These are phyloP conservation scores for Rauvolfia tetraphylla DNA, from an alignment of 257 asterid genomes.

Conservation along the genomic window DNA sequence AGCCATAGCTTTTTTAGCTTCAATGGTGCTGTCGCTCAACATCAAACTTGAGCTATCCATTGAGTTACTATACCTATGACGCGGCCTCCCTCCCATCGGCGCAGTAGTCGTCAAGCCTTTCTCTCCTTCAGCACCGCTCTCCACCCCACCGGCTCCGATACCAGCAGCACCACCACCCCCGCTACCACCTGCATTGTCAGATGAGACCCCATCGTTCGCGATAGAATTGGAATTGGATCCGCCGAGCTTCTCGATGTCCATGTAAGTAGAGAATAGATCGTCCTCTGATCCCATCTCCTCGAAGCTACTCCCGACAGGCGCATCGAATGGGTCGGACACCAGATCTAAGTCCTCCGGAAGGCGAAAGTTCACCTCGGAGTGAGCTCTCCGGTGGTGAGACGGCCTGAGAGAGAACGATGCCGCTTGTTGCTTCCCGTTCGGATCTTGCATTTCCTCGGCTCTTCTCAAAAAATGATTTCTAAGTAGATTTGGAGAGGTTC, in stretches of 20 bases:
- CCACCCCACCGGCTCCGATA: background rate
- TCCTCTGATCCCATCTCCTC: constrained; percentile 97
- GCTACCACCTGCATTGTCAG: constrained; percentile 36
- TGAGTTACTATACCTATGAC: constrained; percentile 67
- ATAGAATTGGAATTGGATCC: constrained; percentile 49
- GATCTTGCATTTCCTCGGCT: constrained; percentile 70
- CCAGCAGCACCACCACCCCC: constrained; percentile 18
- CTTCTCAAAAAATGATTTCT: background rate
- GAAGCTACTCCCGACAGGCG: constrained; percentile 47
- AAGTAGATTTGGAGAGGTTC: background rate
- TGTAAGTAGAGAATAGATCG: constrained; percentile 80
- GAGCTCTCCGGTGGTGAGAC: constrained; percentile 87
- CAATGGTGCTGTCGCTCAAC: constrained; percentile 57
- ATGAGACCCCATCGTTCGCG: constrained; percentile 20
- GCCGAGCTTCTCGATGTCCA: constrained; percentile 84
- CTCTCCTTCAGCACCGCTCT: constrained; percentile 18
- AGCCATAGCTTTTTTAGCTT: constrained; percentile 96
- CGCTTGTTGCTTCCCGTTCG: constrained; percentile 41
- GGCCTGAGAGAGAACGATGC: constrained; percentile 62
- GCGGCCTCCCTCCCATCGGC: constrained; percentile 31
- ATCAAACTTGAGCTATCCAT: constrained; percentile 65
- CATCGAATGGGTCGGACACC: constrained; percentile 62
- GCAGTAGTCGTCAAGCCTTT: constrained; percentile 16
- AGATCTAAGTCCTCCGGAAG: constrained; percentile 88
- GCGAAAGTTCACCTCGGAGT: constrained; percentile 81